Base-by-base conservation (phyloP, 345 rosid genomes). In the Eucalyptus marginata region DNA sequence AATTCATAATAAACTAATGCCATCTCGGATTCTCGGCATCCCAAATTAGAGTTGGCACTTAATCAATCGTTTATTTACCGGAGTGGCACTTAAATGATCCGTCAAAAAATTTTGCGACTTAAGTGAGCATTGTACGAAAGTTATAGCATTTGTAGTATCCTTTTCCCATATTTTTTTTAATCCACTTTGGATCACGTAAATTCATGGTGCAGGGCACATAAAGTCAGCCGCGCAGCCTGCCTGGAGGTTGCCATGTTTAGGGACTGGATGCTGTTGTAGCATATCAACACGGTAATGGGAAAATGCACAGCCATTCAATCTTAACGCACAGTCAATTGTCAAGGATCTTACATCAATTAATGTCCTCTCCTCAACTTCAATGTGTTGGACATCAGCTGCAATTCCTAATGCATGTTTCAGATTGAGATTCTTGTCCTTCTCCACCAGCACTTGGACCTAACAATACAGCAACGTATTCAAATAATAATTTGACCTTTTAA, bases 371-470 rank as follows among this genome's bases (percentile, higher is more conserved):
- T 95, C 95, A 49, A 95, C 98, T 88, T 92, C 90, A 88, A 95
- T 88, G 44, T 96, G 97, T 88, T 97, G 99, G 87, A 94, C 93
- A 88, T 90, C 94, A 90, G 99, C 98, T 91, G 97, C 96, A 91
- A 96, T 89, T 90, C 90, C 89, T 91, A 96, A 90, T 90, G 95
- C 95, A 89, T 88, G 92, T 87, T 92, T 91, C 92, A 97, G 91
- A 92, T 96, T 91, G 89, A 97, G 87, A 91, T 92, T 92, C 93
- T 91, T 96, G 87, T 95, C 94, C 90, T 94, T 93, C 87, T 96
- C 99, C 56, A 97, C 95, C 93, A 97, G 90, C 91, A 96, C 92
- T 94, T 96, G 99, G 84, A 97, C 98, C 99, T 97, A 93, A 59
- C 83, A 40, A 20, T 76, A 36, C 83, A 76, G 83, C 47, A 10